Base-by-base conservation (phyloP, 345 rosid species). In the Dipteronia dyeriana region DNA sequence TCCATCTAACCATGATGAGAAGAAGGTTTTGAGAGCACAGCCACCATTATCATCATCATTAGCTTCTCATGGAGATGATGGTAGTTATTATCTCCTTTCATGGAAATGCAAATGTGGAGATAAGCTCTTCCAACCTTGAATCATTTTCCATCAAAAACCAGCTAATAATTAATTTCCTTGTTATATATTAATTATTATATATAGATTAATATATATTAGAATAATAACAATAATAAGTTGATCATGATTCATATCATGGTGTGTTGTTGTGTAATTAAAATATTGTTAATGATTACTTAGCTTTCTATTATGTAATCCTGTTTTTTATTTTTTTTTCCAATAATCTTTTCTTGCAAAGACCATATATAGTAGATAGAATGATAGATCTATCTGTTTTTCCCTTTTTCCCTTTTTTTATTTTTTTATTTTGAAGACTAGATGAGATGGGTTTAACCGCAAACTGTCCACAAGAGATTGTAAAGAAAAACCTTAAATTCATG, bases 71-170 rank as follows among this genome's bases (percentile, higher is more conserved):
- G 76, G 66, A 43, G 75, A 76, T n/a, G 79, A 76, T 66, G 84
- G 73, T 22, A 62, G 75, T 43, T 93, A 90, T 76, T 93, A 93
- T 83, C 97, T 84, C 59, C 90, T 90, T 7, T 83, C 85, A 8
- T 90, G 97, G 96, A 85, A 88, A 77, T 91, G 96, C 85, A 85
- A 75, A 82, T 93, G 97, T 71, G 91, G 90, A 39, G 78, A 87
- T 72, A 79, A 79, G 78, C 65, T 89, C 76, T 93, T 82, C 75
- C 83, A 78, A 56, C 96, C 93, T 69, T 82, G 66, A 78, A 19
- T 17, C 29, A 64, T 64, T 34, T 34, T 34, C 17, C 41, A 29
- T 64, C 7, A 25, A 64, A 22, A 62, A 19, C 23, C 5, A 29
- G 7, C 38, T 34, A 34, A 34, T 13, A 49, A 13, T 49, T 49